Base-by-base conservation (phyloP, 345 rosid species). In the Camelina neglecta region DNA sequence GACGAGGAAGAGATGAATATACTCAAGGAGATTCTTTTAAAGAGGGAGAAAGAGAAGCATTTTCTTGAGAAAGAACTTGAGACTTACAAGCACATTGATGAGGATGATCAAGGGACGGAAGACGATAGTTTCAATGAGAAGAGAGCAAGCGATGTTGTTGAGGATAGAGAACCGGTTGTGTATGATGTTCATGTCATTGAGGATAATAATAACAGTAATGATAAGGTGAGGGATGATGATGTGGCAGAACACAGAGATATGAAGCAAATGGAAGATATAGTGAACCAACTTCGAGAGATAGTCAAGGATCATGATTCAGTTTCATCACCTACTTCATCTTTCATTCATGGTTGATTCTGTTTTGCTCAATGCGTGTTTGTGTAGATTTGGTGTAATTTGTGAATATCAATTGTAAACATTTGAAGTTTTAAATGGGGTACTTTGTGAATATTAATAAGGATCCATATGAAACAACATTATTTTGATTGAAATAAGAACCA, bases 1-100 rank as follows among this genome's bases (percentile, higher is more conserved):
- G 96, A 92, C 61, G 87, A 83, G 71, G 97, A 90, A 75, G 98
- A 94, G 83, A 90, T 89, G 93, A 81, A 74, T 74, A 73, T 94
- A 78, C 85, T 94, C 65, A 89, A 94, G 81, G 98, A 94, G 83
- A 90, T 90, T 55, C 81, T 94, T 41, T 70, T 90, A 7, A 83
- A 82, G 79, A 86, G 87, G 75, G 97, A 94, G 55, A 86, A 63
- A 82, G 98, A 92, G 74, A 90, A 85, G 55, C 90, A 84, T 81
- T 84, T 85, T 82, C 75, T 92, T 66, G 96, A 89, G 84, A 87
- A 85, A 71, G 97, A 94, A 86, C 80, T 90, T 61, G 90, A 87
- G 71, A 81, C 91, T 60, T 87, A 87, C 65, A 84, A 82, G 81
- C 84, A 86, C 80, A 76, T 78, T 84, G 71, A 72, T 65, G 81